Percentiles rank a stretch among this genome's conserved stretches.
Conservation (phyloP, 208 protist species). For the Polymyxa betae region DNA sequence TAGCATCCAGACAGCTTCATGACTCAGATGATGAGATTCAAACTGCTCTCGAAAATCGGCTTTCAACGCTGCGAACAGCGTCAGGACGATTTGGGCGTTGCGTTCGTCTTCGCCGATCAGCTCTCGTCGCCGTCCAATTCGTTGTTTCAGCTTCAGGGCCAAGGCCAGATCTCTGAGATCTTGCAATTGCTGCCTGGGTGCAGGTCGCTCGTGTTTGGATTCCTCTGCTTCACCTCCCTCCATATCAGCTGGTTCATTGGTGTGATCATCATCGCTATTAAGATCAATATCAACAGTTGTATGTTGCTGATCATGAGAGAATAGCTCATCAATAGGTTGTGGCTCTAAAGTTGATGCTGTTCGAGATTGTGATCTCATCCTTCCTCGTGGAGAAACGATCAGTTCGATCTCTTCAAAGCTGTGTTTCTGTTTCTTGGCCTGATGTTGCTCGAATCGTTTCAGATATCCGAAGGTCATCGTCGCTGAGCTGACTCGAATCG, state of each 20-base stretch:
- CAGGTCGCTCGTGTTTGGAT: not conserved
- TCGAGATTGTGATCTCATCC: not conserved
- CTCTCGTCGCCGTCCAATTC: not conserved
- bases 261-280: not conserved
- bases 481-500: not conserved
- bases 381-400: slow-evolving; percentile 14
- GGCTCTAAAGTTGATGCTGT: not conserved
- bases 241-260: not conserved
- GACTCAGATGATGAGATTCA: not conserved
- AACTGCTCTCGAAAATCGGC: slow-evolving; percentile 52
- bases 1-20: slow-evolving; percentile 51
- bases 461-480: not conserved
- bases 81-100: slow-evolving; percentile 20
- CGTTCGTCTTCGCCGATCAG: not conserved
- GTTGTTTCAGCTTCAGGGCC: not conserved
- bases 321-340: not conserved
- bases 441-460: not conserved
- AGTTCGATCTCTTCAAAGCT: not conserved
- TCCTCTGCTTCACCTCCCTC: not conserved
- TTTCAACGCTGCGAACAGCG: not conserved
- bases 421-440: not conserved
- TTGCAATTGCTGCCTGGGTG: not conserved
- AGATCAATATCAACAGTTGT: not conserved
- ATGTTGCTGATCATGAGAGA: not conserved
- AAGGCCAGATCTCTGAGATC: not conserved